phyloP scores from a whole-genome alignment of 768 basidiomycete species.

The Agaricus subrufescens region DNA sequence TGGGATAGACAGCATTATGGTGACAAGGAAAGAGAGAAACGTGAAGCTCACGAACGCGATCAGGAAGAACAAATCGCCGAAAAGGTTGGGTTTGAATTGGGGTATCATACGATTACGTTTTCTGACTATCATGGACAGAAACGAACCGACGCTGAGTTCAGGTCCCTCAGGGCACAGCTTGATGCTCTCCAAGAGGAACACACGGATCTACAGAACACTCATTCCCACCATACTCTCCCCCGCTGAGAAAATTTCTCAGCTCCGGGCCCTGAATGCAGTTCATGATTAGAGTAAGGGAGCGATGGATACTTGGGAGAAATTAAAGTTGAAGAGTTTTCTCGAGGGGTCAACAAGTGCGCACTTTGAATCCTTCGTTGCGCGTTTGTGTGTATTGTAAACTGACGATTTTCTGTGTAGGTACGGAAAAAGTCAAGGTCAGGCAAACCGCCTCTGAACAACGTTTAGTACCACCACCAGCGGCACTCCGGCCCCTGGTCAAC shows the following conservation, averaged over 20 bases:
- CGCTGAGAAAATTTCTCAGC: conserved; percentile 42
- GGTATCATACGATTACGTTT: not conserved
- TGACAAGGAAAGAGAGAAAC: conserved; percentile 64
- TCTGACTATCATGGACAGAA: conserved; percentile 24
- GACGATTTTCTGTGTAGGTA: no score
- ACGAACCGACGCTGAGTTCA: conserved; percentile 46
- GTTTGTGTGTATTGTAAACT: no score
- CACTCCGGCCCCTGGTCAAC: no score
- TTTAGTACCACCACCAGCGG: no score
- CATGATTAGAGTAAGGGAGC: no score
- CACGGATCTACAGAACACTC: conserved; percentile 56
- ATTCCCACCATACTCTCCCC: conserved; percentile 45
- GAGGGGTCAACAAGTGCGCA: no score
- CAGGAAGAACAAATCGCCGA: conserved; percentile 47
- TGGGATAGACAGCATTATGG: conserved; percentile 65
- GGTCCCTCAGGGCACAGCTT: conserved; percentile 44
- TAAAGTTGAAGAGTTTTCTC: no score
- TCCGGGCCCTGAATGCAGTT: conserved; percentile 40
- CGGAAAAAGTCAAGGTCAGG: no score
- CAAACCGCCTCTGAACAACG: no score
- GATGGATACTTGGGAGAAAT: no score
- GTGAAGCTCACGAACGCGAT: conserved; percentile 62
- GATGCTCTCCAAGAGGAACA: conserved; percentile 50
- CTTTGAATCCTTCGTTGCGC: no score
- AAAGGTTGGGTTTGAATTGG: conserved; percentile 41